phyloP scores from a whole-genome alignment of 768 basidiomycete genomes.

The Exsudoporus frostii region DNA sequence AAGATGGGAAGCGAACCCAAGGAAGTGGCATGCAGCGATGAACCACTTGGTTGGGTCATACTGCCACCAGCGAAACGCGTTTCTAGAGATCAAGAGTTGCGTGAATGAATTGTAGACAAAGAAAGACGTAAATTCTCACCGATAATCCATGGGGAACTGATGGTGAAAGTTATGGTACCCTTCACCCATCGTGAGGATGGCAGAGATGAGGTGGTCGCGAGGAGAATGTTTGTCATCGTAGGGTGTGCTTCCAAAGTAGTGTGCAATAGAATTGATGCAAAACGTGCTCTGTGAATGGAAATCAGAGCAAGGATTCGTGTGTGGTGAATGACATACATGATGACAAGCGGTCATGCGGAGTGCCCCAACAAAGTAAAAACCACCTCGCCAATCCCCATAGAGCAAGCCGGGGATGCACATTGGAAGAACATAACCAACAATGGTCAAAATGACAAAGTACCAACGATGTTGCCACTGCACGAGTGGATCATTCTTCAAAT shows the following conservation, averaged over 20 bases:
- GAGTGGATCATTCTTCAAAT: conserved; percentile 65
- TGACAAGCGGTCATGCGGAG: conserved; percentile 72
- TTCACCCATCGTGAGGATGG: conserved; percentile 73
- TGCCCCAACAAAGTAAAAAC: conserved; percentile 73
- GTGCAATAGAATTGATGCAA: conserved; percentile 86
- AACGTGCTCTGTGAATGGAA: conserved; percentile 61
- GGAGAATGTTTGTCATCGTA: conserved; percentile 81
- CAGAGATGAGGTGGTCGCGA: conserved; percentile 76
- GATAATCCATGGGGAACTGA: conserved; percentile 78
- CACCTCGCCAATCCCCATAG: conserved; percentile 77
- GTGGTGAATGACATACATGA: conserved; percentile 53
- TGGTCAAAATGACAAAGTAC: conserved; percentile 59
- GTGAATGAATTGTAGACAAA: conserved; percentile 1
- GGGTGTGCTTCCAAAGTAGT: conserved; percentile 76
- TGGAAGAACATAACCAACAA: conserved; percentile 74
- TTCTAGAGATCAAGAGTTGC: conserved; percentile 35
- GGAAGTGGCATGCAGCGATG: conserved; percentile 57
- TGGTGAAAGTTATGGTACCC: conserved; percentile 79
- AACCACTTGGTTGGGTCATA: conserved; percentile 79
- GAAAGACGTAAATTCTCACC: conserved; percentile 8
- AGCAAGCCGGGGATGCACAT: conserved; percentile 63
- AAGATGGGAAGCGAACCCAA: conserved; percentile 79
- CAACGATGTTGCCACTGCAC: conserved; percentile 76
- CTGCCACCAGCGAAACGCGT: conserved; percentile 72
- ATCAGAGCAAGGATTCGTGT: neutral